These are phyloP conservation scores for Crucihimalaya himalaica DNA, from an alignment of 345 rosid genomes.

Conservation along the genomic window DNA sequence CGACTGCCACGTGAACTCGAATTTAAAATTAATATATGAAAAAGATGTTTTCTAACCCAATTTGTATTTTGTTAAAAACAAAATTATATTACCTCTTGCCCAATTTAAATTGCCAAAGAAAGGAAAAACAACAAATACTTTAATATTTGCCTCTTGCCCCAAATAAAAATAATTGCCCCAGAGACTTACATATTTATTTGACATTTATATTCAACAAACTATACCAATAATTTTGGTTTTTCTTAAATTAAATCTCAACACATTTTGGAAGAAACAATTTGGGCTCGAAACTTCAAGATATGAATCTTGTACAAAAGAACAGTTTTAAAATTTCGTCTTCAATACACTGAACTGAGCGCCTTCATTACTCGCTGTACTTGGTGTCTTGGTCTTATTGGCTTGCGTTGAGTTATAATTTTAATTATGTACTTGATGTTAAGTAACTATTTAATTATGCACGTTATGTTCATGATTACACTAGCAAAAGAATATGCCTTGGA, in stretches of 20 bases:
- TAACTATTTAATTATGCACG: not conserved
- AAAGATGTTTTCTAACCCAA: not conserved
- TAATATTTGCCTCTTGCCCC: not conserved
- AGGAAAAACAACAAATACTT: not conserved
- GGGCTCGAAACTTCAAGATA: not conserved
- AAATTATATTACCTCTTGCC: no score
- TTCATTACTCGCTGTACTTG: not conserved
- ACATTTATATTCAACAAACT: no score
- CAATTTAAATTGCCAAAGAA: not conserved
- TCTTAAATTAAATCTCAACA: not conserved
- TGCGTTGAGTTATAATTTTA: not conserved
- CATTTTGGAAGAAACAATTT: not conserved
- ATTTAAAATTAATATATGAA: not conserved
- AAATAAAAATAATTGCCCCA: no score
- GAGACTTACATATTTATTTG: no score
- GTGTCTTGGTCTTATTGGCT: not conserved
- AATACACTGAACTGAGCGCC: not conserved
- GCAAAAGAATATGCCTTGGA: conserved; percentile 32
- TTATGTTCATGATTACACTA: not conserved
- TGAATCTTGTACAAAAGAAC: not conserved
- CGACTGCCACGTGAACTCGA: conserved; percentile 40
- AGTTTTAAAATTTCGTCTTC: not conserved
- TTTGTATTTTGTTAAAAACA: not conserved
- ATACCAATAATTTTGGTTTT: not conserved
- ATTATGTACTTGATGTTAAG: not conserved